Evolutionary conservation across 768 basidiomycete species (phyloP).

Genomic region (Galerina sulciceps): DNA sequence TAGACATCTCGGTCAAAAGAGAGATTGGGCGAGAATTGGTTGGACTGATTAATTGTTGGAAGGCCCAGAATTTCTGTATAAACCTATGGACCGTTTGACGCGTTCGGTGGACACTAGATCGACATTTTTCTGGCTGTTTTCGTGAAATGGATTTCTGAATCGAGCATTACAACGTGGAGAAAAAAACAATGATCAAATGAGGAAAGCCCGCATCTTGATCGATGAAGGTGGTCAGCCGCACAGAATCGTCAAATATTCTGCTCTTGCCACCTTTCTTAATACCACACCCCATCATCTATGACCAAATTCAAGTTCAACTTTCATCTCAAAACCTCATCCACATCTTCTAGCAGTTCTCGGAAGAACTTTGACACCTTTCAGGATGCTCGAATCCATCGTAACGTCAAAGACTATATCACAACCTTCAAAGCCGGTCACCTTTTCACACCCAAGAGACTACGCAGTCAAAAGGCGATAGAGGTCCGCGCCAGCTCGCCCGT

Average conservation of each 20-base stretch:
- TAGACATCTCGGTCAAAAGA: slow-evolving; percentile 6
- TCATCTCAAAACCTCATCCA: slow-evolving; percentile 2
- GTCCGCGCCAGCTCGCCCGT: background rate
- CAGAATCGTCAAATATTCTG: background rate
- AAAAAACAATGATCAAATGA: too few species aligned
- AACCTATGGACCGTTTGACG: background rate
- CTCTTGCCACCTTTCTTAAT: background rate
- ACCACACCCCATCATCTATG: background rate
- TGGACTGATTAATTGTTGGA: background rate
- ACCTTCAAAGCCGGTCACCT: background rate
- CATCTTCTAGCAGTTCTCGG: background rate
- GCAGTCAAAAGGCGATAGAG: background rate
- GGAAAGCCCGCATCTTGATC: background rate
- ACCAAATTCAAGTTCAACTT: slow-evolving; percentile 3
- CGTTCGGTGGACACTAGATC: background rate
- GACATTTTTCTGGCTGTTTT: too few species aligned
- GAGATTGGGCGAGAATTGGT: background rate
- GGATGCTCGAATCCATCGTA: background rate
- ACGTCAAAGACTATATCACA: background rate
- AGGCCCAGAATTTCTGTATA: background rate
- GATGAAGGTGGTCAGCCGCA: slow-evolving; percentile 1
- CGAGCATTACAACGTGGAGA: too few species aligned
- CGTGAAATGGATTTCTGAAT: too few species aligned
- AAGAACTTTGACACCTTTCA: background rate
- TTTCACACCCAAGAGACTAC: background rate